Percentiles rank a stretch among this genome's conserved stretches.
Evolutionary conservation across 2,329 filamentous ascomycete species (phyloP).

Genomic region (Cordyceps javanica): DNA sequence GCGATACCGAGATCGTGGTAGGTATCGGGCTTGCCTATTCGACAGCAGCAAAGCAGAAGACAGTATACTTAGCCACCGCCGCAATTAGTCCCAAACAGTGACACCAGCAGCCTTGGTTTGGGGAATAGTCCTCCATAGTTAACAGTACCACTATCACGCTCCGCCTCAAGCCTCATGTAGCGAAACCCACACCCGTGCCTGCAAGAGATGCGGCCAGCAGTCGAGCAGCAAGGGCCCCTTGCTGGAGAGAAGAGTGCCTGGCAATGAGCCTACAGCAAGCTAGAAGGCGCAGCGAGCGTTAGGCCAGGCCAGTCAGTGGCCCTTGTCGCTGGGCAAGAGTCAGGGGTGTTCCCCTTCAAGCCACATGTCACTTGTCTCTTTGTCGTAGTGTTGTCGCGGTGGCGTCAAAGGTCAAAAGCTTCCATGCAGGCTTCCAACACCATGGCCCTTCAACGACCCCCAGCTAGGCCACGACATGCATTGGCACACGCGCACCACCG

Average conservation of each 20-base stretch:
- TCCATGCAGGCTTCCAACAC: constrained; percentile 10
- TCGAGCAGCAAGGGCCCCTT: background rate
- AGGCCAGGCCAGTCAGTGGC: background rate
- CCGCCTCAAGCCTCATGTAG: constrained; percentile 8
- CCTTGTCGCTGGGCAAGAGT: background rate
- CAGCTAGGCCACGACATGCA: background rate
- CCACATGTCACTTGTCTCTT: background rate
- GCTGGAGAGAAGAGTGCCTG: constrained; percentile 6
- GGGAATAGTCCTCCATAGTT: background rate
- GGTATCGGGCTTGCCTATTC: background rate
- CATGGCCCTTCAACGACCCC: background rate
- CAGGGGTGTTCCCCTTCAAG: background rate
- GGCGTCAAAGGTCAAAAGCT: constrained; percentile 8
- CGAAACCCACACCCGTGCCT: background rate
- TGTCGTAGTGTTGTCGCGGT: background rate
- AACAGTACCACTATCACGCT: constrained; percentile 1
- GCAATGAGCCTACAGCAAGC: constrained; percentile 1
- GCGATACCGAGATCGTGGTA: background rate
- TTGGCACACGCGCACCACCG: background rate
- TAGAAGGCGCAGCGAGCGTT: background rate
- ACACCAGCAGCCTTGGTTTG: background rate
- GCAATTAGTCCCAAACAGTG: background rate
- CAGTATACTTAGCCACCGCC: constrained; percentile 5
- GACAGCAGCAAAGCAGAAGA: background rate
- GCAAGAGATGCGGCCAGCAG: background rate